Evolutionary conservation across 2,329 filamentous ascomycete genomes (phyloP).

Genomic region (Fonsecaea erecta): DNA sequence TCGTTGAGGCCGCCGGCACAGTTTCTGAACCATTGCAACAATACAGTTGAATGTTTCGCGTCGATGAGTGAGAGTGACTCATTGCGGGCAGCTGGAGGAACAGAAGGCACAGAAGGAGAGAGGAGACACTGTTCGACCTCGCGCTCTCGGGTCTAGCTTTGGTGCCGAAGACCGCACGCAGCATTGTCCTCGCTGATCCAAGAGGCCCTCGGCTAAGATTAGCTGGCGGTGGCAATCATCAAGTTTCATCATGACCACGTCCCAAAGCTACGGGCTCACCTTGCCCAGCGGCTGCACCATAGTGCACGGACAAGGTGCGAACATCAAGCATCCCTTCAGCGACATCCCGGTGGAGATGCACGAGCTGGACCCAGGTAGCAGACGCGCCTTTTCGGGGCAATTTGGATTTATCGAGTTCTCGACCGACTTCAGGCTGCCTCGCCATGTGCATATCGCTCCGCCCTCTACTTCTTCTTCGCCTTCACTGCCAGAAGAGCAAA

Average conservation of each 20-base stretch:
- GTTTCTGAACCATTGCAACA: not conserved
- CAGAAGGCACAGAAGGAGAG: too few species aligned
- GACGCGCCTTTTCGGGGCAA: slow-evolving; percentile 23
- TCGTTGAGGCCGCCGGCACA: too few species aligned
- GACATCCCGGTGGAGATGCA: slow-evolving; percentile 32
- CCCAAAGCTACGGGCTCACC: slow-evolving; percentile 23
- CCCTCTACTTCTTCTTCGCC: not conserved
- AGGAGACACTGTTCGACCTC: not conserved
- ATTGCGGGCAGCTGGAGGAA: not conserved
- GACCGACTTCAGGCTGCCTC: slow-evolving; percentile 25
- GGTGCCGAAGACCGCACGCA: not conserved
- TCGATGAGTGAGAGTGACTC: not conserved
- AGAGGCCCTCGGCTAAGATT: not conserved
- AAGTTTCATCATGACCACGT: not conserved
- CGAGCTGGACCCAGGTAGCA: slow-evolving; percentile 25
- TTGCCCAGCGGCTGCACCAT: slow-evolving; percentile 26
- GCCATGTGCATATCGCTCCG: slow-evolving; percentile 32
- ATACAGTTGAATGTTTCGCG: not conserved
- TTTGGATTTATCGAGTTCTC: slow-evolving; percentile 33
- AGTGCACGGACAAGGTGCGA: slow-evolving; percentile 27
- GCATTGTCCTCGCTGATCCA: not conserved
- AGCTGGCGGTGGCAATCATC: too few species aligned
- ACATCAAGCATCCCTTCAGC: slow-evolving; percentile 28
- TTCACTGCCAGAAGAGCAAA: not conserved
- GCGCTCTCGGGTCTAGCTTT: not conserved